A percentile compares a stretch with the other conserved stretches of the same genome.
phyloP scores from a whole-genome alignment of 305 asterid genomes.

The Petunia hybrid region DNA sequence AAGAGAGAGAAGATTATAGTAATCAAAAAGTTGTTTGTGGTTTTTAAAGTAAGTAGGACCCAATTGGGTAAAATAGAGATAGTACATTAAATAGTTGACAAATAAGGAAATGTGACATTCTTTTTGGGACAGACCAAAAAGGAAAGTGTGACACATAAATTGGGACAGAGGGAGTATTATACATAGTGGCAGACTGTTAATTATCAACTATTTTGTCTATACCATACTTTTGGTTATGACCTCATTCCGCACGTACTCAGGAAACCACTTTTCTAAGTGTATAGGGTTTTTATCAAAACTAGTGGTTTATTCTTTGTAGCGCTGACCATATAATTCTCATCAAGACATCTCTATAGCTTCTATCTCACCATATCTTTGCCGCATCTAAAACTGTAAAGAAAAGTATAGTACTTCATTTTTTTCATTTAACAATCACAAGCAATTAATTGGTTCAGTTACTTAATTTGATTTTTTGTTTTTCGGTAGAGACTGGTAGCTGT shows the following conservation, averaged over 20 bases:
- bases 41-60: too few species aligned
- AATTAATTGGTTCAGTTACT: neutral
- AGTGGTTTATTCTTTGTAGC: neutral
- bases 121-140: too few species aligned
- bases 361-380: neutral
- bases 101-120: too few species aligned
- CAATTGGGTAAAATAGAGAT: too few species aligned
- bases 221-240: neutral
- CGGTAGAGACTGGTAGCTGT: neutral
- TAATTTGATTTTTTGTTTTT: neutral
- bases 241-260: slow-evolving; percentile 8
- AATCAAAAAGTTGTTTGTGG: too few species aligned
- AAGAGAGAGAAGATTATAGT: too few species aligned
- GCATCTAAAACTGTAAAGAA: neutral
- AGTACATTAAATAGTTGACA: too few species aligned
- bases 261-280: neutral
- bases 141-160: too few species aligned
- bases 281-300: slow-evolving; percentile 16
- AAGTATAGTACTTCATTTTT: neutral
- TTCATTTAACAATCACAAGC: neutral
- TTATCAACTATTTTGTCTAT: slow-evolving; percentile 12
- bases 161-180: too few species aligned
- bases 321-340: neutral
- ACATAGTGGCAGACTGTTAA: neutral
- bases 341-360: neutral